Percentiles rank a stretch among this genome's conserved stretches.
phyloP scores from a whole-genome alignment of 139 green algal genomes.

The Volvox reticuliferus region DNA sequence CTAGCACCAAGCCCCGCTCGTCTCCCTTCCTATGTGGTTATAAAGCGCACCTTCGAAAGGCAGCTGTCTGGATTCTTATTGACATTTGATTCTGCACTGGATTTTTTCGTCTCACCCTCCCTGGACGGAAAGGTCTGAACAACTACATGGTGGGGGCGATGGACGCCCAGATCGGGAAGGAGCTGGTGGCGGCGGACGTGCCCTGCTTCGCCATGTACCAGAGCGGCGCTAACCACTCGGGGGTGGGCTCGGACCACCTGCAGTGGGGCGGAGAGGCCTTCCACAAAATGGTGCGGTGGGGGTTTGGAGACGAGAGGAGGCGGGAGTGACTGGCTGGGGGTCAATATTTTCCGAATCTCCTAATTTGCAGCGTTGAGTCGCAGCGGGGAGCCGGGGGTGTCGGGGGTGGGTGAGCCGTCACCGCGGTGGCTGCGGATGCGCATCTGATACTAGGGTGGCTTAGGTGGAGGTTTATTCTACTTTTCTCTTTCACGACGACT shows the following conservation, averaged over 20 bases:
- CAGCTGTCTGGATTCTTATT: no score
- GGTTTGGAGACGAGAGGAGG: background rate
- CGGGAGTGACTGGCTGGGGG: no score
- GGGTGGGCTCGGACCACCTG: slow-evolving; percentile 55
- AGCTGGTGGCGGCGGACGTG: slow-evolving; percentile 62
- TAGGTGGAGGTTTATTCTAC: no score
- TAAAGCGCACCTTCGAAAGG: no score
- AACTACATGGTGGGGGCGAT: slow-evolving; percentile 73
- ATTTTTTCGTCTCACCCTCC: no score
- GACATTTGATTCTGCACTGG: no score
- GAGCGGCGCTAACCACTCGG: slow-evolving; percentile 24
- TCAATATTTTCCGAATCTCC: background rate
- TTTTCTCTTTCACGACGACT: no score
- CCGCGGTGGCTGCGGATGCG: no score
- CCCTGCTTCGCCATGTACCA: slow-evolving; percentile 74
- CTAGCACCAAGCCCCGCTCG: no score
- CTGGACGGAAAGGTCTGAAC: slow-evolving; percentile 45
- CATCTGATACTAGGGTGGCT: no score
- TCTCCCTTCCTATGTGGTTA: no score
- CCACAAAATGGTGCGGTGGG: slow-evolving; percentile 61
- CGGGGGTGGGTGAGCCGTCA: background rate
- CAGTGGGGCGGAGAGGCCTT: slow-evolving; percentile 62
- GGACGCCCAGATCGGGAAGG: slow-evolving; percentile 69
- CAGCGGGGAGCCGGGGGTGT: background rate
- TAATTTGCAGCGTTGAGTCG: background rate